Evolutionary conservation across 1,284 basidiomycete species (phyloP), one percentile per base, ranked within the genome.

Genomic region (Wallemia hederae): DNA sequence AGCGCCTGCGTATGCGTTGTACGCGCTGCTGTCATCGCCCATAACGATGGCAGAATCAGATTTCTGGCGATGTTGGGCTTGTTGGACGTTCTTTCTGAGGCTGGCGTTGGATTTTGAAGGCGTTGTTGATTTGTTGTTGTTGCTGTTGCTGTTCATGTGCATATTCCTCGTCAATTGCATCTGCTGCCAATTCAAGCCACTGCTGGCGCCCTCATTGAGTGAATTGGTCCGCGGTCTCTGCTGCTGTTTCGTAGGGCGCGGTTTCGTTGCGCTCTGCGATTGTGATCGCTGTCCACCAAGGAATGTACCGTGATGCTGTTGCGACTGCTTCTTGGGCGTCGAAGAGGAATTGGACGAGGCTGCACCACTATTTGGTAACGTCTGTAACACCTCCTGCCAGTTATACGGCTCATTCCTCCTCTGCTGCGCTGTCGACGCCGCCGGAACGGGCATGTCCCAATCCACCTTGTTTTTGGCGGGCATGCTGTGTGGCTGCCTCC

Each of bases 361-460:
- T 31, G 29, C 17, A 55, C n/a, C 49, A 55, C 11, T 11, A 7
- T 11, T 19, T 24, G 56, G 56, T 27, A 58, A 28, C 19, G 56
- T 11, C 25, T 27, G 56, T 15, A 58, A 28, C 24, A 58, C 27
- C 25, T 58, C 56, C 27, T 58, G 56, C 56, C 56, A 58, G 25
- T 58, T 58, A 28, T 58, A 58, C 25, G 56, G 56, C 24, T 58
- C 56, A 22, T 58, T 28, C 25, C 25, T 25, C 25, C 25, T 26
- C 25, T 7, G 19, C 56, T 19, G 19, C 25, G 5, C 9, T 9
- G 5, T 17, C 3, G 5, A 11, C 11, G 19, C n/a, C n/a, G n/a
- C n/a, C n/a, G n/a, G n/a, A n/a, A n/a, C n/a, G 3, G 56, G 56
- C 56, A 58, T 58, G 24, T 58, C 56, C 56, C 56, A 58, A 15